A percentile compares a stretch with the other conserved stretches of the same genome.
phyloP scores from a whole-genome alignment of 2,329 filamentous ascomycete genomes.

The Penicillium aurantiogriseum region DNA sequence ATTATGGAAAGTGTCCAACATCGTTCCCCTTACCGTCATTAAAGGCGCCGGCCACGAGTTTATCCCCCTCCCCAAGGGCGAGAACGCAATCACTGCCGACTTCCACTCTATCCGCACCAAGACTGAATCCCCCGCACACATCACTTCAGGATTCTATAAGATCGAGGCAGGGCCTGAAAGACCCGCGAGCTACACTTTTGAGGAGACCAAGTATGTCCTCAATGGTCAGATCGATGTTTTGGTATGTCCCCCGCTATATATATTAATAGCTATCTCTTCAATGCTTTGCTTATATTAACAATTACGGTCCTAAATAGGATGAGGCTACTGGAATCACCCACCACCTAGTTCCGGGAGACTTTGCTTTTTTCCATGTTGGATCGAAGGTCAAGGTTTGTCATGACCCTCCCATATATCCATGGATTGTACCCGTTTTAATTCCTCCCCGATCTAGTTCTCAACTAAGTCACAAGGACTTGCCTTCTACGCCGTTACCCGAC shows the following conservation, averaged over 20 bases:
- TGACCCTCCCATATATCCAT: no score
- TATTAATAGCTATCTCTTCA: no score
- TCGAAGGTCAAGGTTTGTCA: constrained; percentile 22
- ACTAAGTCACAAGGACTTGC: constrained; percentile 22
- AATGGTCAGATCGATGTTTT: constrained; percentile 27
- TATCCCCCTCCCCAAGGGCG: constrained; percentile 23
- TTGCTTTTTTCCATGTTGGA: constrained; percentile 21
- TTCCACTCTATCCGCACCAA: constrained; percentile 27
- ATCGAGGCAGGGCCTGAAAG: constrained; percentile 24
- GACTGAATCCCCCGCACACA: constrained; percentile 21
- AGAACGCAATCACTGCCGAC: constrained; percentile 27
- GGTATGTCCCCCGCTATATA: constrained; percentile 9
- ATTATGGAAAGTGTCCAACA: constrained; percentile 16
- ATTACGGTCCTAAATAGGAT: constrained; percentile 6
- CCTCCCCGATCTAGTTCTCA: constrained; percentile 15
- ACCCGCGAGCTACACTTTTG: constrained; percentile 24
- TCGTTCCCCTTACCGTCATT: constrained; percentile 25
- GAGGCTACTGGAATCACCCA: constrained; percentile 20
- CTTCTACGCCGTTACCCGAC: constrained; percentile 25
- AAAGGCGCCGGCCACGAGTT: constrained; percentile 28
- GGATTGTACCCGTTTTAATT: not conserved
- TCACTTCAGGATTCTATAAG: constrained; percentile 29
- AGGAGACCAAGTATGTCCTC: constrained; percentile 28
- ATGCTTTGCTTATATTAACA: not conserved
- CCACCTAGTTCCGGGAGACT: constrained; percentile 18